Evolutionary conservation across 2,329 filamentous ascomycete species (phyloP).

Genomic region (Balansia obtecta): DNA sequence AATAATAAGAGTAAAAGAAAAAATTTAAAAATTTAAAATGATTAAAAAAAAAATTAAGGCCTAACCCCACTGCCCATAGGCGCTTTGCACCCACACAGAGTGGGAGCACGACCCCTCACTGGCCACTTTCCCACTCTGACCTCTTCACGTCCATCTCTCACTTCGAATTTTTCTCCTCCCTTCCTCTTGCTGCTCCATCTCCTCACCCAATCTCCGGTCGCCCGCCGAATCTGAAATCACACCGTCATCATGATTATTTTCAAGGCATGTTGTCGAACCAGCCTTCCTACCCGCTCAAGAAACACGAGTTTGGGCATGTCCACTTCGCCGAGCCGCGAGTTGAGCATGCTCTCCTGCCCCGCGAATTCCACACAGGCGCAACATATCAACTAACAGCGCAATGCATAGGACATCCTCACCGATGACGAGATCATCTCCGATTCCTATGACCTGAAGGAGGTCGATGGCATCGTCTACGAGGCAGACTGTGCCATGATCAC

Average conservation of each 20-base stretch:
- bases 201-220: constrained; percentile 8
- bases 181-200: constrained; percentile 7
- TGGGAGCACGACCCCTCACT: neutral
- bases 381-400: constrained; percentile 14
- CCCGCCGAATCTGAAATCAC: constrained; percentile 9
- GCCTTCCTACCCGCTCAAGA: neutral
- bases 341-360: constrained; percentile 8
- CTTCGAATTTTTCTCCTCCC: neutral
- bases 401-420: constrained; percentile 66
- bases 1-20: no score
- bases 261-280: constrained; percentile 37
- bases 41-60: no score
- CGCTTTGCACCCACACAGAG: neutral
- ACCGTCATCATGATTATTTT: constrained; percentile 60
- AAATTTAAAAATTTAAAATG: neutral
- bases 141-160: neutral
- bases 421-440: constrained; percentile 96
- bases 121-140: neutral
- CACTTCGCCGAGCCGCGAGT: constrained; percentile 10
- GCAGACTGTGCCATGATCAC: constrained; percentile 85
- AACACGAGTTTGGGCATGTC: neutral
- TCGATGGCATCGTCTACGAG: constrained; percentile 76
- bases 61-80: neutral
- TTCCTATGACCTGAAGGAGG: constrained; percentile 71
- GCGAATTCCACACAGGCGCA: constrained; percentile 2